Evolutionary conservation across 2,329 filamentous ascomycete genomes (phyloP), one percentile per base, ranked within the genome.

Genomic region (Colletotrichum sp.): DNA sequence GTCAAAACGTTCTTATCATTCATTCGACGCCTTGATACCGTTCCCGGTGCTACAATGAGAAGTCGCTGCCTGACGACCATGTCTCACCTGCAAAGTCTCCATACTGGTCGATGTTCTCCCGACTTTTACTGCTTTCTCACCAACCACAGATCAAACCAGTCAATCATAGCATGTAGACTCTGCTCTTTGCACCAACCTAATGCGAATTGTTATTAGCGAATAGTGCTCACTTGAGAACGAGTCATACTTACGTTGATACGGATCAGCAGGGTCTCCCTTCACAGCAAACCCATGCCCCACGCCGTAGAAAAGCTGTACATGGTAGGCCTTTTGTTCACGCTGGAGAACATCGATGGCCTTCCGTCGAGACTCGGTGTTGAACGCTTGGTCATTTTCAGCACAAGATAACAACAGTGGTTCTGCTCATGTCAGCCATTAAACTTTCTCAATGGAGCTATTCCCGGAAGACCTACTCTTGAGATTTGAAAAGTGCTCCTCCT

Each of bases 281-380:
- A 92, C 87, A 9, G 90, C 90, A 79, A 93, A 94, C 0, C 92
- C 91, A 79, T 93, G 92, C 73, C 85, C 82, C 18, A 93, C 90
- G 47, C 87, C 87, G 29, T 86, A 87, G 84, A 91, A 94, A 24
- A 94, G 83, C 79, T 88, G 91, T 76, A 93, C 85, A 78, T 94
- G 91, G 81, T 91, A 94, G 3, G 87, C 76, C 76, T 84, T 86
- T 54, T 82, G 79, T 33, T 80, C 78, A 29, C 79, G 79, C 57
- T 82, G 81, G 63, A 88, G 77, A 36, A 87, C 83, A 27, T 87
- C 85, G 2, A 87, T 55, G 3, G 86, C 86, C 54, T 79, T 80
- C 16, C 82, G 80, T n/a, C 86, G 79, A 1, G 80, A 78, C 29
- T 82, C 80, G 3, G 81, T 76, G 24, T 80, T 75, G 66, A 89